These are phyloP conservation scores for Saccharomycopsis phalli DNA, from an alignment of 1,139 yeast genomes.

Conservation along the genomic window DNA sequence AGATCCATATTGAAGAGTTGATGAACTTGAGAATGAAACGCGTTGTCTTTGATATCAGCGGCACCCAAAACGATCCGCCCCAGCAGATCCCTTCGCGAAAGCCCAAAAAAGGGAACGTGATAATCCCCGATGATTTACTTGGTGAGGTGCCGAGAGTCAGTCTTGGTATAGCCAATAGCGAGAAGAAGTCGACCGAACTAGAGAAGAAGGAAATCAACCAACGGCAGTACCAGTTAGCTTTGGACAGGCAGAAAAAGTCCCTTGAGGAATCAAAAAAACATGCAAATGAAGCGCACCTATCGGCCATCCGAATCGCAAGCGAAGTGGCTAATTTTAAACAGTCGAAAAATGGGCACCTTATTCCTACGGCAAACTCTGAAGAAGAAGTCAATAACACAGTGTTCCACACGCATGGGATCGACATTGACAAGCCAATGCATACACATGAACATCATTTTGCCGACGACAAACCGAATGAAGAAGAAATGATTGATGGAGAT, in stretches of 20 bases:
- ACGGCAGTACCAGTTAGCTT: slow-evolving; percentile 43
- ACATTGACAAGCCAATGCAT: slow-evolving; percentile 58
- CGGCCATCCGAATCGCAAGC: slow-evolving; percentile 58
- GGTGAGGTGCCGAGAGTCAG: slow-evolving; percentile 54
- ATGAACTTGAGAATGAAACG: slow-evolving; percentile 40
- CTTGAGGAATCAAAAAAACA: slow-evolving; percentile 57
- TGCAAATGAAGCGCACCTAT: slow-evolving; percentile 64
- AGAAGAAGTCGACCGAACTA: slow-evolving; percentile 17
- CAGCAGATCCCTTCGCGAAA: slow-evolving; percentile 89
- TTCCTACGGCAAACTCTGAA: slow-evolving; percentile 24
- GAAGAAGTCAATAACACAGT: slow-evolving; percentile 27
- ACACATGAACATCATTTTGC: slow-evolving; percentile 56
- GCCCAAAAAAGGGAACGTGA: slow-evolving; percentile 73
- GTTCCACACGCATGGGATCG: slow-evolving; percentile 29
- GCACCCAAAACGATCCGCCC: slow-evolving; percentile 73
- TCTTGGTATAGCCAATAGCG: slow-evolving; percentile 45
- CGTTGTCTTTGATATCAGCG: slow-evolving; percentile 69
- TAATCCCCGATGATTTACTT: slow-evolving; percentile 60
- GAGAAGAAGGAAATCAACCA: slow-evolving; percentile 33
- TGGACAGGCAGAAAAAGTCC: slow-evolving; percentile 48
- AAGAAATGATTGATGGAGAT: slow-evolving; percentile 23
- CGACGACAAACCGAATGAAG: slow-evolving; percentile 24
- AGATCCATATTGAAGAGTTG: slow-evolving; percentile 33
- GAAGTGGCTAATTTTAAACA: slow-evolving; percentile 44
- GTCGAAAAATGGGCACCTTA: slow-evolving; percentile 13